These are phyloP conservation scores for Aegilops tauschii DNA, from an alignment of 176 grass and related monocot species.

Conservation along the genomic window DNA sequence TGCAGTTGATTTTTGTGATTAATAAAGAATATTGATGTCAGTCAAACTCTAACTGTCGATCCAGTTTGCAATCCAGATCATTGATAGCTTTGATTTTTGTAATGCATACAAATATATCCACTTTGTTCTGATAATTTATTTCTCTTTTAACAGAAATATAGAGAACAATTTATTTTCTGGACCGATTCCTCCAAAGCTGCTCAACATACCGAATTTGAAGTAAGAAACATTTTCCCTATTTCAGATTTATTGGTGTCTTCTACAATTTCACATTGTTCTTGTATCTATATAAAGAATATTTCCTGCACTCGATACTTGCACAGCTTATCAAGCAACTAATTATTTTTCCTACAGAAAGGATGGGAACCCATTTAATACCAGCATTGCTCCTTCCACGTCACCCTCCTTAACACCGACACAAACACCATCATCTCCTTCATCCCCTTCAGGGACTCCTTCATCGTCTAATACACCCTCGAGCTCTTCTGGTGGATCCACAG, in stretches of 20 bases:
- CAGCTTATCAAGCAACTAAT: not conserved
- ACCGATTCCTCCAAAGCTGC: slow-evolving; percentile 68
- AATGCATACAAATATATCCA: slow-evolving; percentile 9
- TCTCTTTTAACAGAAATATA: slow-evolving; percentile 68
- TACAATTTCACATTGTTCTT: not conserved
- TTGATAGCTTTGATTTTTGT: not conserved
- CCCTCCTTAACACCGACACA: slow-evolving; percentile 51
- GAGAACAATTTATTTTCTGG: slow-evolving; percentile 96
- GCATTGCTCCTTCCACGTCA: slow-evolving; percentile 52
- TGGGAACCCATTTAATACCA: slow-evolving; percentile 94
- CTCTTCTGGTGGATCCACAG: slow-evolving; percentile 48
- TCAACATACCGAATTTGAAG: slow-evolving; percentile 86
- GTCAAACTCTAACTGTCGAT: slow-evolving; percentile 14
- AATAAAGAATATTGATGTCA: not conserved
- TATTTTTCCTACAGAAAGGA: slow-evolving; percentile 69
- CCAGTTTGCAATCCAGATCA: slow-evolving; percentile 14
- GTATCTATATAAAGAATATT: slow-evolving; percentile 2
- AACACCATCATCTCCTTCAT: slow-evolving; percentile 48
- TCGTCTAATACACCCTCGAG: slow-evolving; percentile 9
- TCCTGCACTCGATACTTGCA: slow-evolving; percentile 1
- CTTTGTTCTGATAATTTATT: slow-evolving; percentile 31
- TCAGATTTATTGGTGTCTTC: not conserved
- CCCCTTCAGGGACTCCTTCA: slow-evolving; percentile 41
- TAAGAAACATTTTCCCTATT: slow-evolving; percentile 41
- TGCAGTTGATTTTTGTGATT: not conserved